Percentiles rank a stretch among this genome's conserved stretches.
phyloP scores from a whole-genome alignment of 495 filamentous ascomycete species.

The Hapsidospora chrysogenum region DNA sequence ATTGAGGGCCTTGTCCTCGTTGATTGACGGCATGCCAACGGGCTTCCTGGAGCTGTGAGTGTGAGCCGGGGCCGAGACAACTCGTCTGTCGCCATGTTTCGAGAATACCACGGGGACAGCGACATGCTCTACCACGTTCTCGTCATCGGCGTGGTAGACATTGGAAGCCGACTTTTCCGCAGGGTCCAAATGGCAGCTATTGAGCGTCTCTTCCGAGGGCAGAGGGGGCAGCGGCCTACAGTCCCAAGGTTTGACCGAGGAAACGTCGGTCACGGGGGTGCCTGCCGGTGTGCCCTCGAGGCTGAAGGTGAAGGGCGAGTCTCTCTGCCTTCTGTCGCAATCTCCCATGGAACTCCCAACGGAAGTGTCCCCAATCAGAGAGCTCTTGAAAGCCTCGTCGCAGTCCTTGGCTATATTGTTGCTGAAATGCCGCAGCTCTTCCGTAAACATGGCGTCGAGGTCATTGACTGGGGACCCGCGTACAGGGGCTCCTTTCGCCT shows the following conservation, averaged over 20 bases:
- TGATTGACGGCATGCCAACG: slow-evolving; percentile 32
- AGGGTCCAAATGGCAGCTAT: not conserved
- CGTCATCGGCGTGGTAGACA: not conserved
- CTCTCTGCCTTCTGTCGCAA: slow-evolving; percentile 5
- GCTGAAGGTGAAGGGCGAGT: slow-evolving; percentile 10
- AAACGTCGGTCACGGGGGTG: slow-evolving; percentile 1
- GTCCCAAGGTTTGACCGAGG: slow-evolving; percentile 11
- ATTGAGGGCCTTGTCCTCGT: slow-evolving; percentile 15
- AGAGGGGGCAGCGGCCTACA: slow-evolving; percentile 31
- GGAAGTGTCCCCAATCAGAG: slow-evolving; percentile 26
- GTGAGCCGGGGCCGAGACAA: slow-evolving; percentile 39
- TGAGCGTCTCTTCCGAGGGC: slow-evolving; percentile 25
- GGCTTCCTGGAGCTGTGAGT: slow-evolving; percentile 17
- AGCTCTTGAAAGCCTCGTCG: slow-evolving; percentile 67
- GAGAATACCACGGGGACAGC: not conserved
- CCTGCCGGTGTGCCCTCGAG: not conserved
- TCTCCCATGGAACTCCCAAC: slow-evolving; percentile 2
- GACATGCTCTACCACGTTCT: not conserved
- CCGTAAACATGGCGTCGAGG: slow-evolving; percentile 19
- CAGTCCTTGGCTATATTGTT: slow-evolving; percentile 31
- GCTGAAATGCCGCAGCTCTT: slow-evolving; percentile 33
- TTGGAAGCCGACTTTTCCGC: not conserved
- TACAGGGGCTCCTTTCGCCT: slow-evolving; percentile 3
- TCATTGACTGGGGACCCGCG: slow-evolving; percentile 1
- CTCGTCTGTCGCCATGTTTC: slow-evolving; percentile 16